These are phyloP conservation scores for Pilaira anomala DNA, from an alignment of 192 early-diverging fungal species.

Conservation along the genomic window DNA sequence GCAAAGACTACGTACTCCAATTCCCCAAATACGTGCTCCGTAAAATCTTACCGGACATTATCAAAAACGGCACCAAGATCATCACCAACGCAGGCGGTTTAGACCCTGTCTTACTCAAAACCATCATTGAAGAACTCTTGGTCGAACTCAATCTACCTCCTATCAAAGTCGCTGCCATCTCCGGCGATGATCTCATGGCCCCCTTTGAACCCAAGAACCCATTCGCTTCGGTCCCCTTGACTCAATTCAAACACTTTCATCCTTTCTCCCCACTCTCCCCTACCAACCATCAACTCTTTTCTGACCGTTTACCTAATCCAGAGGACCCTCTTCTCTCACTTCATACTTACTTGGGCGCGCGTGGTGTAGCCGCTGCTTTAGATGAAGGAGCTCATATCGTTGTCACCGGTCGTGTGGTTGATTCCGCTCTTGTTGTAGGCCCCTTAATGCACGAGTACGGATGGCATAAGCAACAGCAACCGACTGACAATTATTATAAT, in stretches of 20 bases:
- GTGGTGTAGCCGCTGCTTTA: constrained; percentile 54
- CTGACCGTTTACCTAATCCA: constrained; percentile 44
- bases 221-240: constrained; percentile 9
- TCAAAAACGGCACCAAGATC: constrained; percentile 54
- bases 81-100: constrained; percentile 66
- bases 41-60: constrained; percentile 42
- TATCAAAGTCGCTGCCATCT: constrained; percentile 59
- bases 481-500: constrained; percentile 43
- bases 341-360: constrained; percentile 60
- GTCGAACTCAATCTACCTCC: constrained; percentile 40
- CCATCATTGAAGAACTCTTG: constrained; percentile 49
- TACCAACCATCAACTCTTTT: constrained; percentile 22
- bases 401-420: constrained; percentile 67
- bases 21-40: constrained; percentile 56
- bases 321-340: constrained; percentile 53
- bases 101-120: constrained; percentile 55
- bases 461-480: constrained; percentile 38
- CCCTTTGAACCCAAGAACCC: neutral
- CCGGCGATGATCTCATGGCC: constrained; percentile 54
- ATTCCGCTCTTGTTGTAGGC: constrained; percentile 61
- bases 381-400: constrained; percentile 56
- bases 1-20: constrained; percentile 32
- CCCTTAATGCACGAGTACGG: constrained; percentile 60
- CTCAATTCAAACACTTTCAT: neutral
- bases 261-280: constrained; percentile 20